phyloP scores from a whole-genome alignment of 163 green algal species.

The Chlamydomonas reinhardtii region DNA sequence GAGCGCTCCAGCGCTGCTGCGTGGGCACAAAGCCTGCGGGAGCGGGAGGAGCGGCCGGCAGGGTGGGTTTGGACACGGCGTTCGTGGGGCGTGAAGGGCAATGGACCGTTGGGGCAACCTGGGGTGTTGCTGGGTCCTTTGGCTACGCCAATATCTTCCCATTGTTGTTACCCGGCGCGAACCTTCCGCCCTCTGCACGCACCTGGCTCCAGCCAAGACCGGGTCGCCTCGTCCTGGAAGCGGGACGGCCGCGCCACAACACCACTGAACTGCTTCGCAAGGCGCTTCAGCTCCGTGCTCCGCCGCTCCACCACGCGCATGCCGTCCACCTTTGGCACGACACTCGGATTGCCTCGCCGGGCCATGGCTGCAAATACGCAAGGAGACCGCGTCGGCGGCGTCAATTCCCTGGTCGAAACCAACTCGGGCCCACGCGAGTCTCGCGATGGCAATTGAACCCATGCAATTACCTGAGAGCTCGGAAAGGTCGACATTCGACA shows the following conservation, averaged over 20 bases:
- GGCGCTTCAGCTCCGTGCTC: neutral
- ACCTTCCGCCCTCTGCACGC: neutral
- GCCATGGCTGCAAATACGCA: too few species aligned
- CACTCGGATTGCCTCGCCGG: too few species aligned
- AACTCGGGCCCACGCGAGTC: too few species aligned
- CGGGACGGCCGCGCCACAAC: conserved; percentile 16
- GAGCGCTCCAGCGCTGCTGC: conserved; percentile 29
- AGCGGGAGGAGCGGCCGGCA: neutral
- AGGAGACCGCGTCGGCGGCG: too few species aligned
- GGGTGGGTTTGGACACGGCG: neutral
- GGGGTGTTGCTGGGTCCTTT: neutral
- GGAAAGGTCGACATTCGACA: too few species aligned
- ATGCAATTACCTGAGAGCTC: too few species aligned
- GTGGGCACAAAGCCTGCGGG: conserved; percentile 12
- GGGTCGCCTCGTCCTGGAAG: conserved; percentile 8
- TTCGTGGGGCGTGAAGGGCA: too few species aligned
- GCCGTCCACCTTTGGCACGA: neutral
- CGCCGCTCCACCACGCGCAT: conserved; percentile 24
- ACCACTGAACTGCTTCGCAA: conserved; percentile 19
- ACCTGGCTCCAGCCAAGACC: conserved; percentile 13
- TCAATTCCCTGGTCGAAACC: too few species aligned
- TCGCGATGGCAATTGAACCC: too few species aligned
- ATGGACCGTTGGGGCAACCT: neutral
- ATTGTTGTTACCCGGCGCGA: too few species aligned
- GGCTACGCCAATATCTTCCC: too few species aligned